Conservation (phyloP, 768 basidiomycete genomes). For the Boletus bicolor region DNA sequence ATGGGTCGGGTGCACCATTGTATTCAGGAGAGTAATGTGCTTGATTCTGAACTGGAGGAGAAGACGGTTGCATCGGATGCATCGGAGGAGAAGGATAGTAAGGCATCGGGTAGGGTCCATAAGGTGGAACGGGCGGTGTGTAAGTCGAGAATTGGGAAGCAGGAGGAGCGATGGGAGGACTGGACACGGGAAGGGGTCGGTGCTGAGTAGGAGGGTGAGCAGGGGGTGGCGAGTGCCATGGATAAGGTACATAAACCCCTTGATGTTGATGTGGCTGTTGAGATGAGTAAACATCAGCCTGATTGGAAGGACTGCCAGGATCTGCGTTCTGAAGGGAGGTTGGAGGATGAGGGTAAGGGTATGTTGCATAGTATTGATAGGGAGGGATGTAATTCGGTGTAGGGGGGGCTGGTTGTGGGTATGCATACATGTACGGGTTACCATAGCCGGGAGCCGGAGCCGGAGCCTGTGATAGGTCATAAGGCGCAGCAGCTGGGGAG, state of each 20-base stretch:
- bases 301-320: slow-evolving; percentile 24
- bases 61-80: slow-evolving; percentile 26
- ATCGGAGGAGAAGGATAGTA: slow-evolving; percentile 31
- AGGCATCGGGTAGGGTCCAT: slow-evolving; percentile 36
- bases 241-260: slow-evolving; percentile 29
- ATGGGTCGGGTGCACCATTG: slow-evolving; percentile 26
- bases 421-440: slow-evolving; percentile 37
- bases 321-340: slow-evolving; percentile 39
- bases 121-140: slow-evolving; percentile 32
- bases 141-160: slow-evolving; percentile 32
- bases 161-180: slow-evolving; percentile 29
- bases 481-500: slow-evolving; percentile 27
- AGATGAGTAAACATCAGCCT: slow-evolving; percentile 32
- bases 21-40: slow-evolving; percentile 29
- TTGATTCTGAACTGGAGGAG: slow-evolving; percentile 27
- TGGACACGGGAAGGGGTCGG: slow-evolving; percentile 33
- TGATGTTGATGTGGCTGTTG: slow-evolving; percentile 33
- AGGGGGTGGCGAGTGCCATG: slow-evolving; percentile 35
- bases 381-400: slow-evolving; percentile 39
- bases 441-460: slow-evolving; percentile 30
- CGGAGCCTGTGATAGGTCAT: slow-evolving; percentile 31
- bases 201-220: slow-evolving; percentile 43
- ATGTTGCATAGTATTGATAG: slow-evolving; percentile 44
- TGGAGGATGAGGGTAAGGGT: slow-evolving; percentile 51
- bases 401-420: slow-evolving; percentile 39